Conservation (phyloP, 1,139 yeast genomes). For the Suhomyces terraborum region DNA sequence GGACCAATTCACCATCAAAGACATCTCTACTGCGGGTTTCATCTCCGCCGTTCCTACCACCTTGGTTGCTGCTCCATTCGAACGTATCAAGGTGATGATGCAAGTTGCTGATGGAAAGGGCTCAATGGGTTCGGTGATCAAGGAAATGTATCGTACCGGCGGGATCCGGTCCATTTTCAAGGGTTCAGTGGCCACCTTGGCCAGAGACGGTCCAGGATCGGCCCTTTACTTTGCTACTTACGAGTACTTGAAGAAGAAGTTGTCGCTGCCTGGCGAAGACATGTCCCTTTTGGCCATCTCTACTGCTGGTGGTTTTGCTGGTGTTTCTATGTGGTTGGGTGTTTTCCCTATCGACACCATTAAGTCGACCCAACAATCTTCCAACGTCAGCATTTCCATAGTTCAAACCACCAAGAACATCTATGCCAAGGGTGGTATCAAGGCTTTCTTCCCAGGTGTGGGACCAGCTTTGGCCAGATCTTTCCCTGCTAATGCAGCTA, state of each 20-base stretch:
- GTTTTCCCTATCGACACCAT: constrained; percentile 97
- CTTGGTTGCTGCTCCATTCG: constrained; percentile 94
- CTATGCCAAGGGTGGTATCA: constrained; percentile 73
- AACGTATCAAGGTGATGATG: constrained; percentile 90
- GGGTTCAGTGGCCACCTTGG: constrained; percentile 89
- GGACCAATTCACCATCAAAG: constrained; percentile 57
- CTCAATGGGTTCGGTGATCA: constrained; percentile 62
- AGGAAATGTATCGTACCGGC: constrained; percentile 74
- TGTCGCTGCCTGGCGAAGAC: constrained; percentile 57
- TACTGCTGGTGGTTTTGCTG: constrained; percentile 93
- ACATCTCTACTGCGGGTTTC: constrained; percentile 93
- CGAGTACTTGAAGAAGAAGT: constrained; percentile 69
- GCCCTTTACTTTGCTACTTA: constrained; percentile 95
- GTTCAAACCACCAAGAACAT: constrained; percentile 64
- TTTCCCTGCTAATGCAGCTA: constrained; percentile 98
- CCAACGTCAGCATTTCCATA: constrained; percentile 60
- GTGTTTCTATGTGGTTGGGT: constrained; percentile 94
- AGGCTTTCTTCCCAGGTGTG: constrained; percentile 95
- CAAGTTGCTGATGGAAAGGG: constrained; percentile 67
- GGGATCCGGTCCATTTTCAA: constrained; percentile 84
- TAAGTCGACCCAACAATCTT: constrained; percentile 80
- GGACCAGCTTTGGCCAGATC: constrained; percentile 95
- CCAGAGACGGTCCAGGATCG: constrained; percentile 98
- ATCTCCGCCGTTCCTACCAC: constrained; percentile 94
- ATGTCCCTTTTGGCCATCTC: constrained; percentile 75